These are phyloP conservation scores for Schizochytrium sp. DNA, from an alignment of 108 stramenopile genomes.

Conservation along the genomic window DNA sequence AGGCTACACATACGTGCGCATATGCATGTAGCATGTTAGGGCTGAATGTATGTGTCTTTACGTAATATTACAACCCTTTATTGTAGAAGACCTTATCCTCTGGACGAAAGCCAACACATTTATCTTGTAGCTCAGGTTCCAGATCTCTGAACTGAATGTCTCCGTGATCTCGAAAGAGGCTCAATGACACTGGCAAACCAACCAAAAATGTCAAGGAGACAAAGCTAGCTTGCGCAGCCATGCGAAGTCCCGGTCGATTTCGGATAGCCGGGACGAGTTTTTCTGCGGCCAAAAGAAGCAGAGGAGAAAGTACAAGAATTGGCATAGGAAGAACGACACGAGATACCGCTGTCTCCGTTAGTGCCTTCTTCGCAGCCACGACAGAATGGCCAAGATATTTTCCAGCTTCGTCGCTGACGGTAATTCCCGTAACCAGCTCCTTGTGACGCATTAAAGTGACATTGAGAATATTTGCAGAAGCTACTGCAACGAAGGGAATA, in stretches of 20 bases:
- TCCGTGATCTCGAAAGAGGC: not conserved
- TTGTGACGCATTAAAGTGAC: not conserved
- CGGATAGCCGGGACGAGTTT: not conserved
- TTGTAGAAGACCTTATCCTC: slow-evolving; percentile 4
- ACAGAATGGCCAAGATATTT: not conserved
- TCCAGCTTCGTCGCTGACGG: not conserved
- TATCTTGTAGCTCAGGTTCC: not conserved
- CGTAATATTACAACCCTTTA: not conserved
- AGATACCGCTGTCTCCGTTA: not conserved
- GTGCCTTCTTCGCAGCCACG: not conserved
- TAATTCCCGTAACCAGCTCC: not conserved
- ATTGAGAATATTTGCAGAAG: slow-evolving; percentile 15
- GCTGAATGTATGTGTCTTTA: not conserved
- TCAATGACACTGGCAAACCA: not conserved
- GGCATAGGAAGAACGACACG: slow-evolving; percentile 2
- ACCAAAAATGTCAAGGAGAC: not conserved
- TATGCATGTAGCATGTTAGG: too few species aligned
- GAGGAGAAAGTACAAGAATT: not conserved
- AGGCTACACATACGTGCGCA: too few species aligned
- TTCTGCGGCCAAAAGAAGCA: slow-evolving; percentile 2
- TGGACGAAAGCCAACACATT: not conserved
- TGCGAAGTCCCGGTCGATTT: not conserved
- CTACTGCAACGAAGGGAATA: not conserved
- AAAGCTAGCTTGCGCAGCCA: slow-evolving; percentile 14
- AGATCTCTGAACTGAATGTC: not conserved